Base-by-base conservation (phyloP, 192 early-diverging fungal genomes). In the Dispira parvispora region DNA sequence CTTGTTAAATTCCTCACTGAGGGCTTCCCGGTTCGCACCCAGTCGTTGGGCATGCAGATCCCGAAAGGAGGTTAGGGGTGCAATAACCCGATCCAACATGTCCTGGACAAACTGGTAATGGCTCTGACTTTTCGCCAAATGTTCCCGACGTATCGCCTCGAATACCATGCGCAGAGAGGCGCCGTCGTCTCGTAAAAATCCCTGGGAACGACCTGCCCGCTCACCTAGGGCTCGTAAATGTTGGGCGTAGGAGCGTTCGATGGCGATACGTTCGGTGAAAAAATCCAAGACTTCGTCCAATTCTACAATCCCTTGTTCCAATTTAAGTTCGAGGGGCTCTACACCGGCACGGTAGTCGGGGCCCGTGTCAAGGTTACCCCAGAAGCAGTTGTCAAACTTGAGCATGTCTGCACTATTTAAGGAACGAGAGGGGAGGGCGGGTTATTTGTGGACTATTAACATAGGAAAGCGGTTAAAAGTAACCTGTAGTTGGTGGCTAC, bases 351-450 rank as follows among this genome's bases (percentile, higher is more conserved):
- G 71, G 69, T 76, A 73, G 45, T 67, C 71, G 42, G 72, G 69
- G 3, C 75, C 75, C 0, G 62, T 46, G 10, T 68, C 71, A 2
- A 71, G 69, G 65, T 76, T 76, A 68, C 73, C 71, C 75, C 75
- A 76, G 70, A 76, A 76, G 42, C 71, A 69, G 55, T 73, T 73
- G 65, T 76, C 72, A 65, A 71, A 76, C 69, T 66, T 73, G 23
- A 73, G 67, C 75, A 76, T 76, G 49, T 20, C 49, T 8, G n/a
- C 4, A 8, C 49, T 20, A 18, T 50, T 4, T 8, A 50, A 23
- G 8, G 23, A 50, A 50, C 6, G 1, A 1, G 6, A 38, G 32
- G 32, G 32, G 3, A 38, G 6, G 6, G 32, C n/a, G n/a, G n/a
- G n/a, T n/a, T 38, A 38, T 38, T 38, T 38, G 6, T 38, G 32